Evolutionary conservation across 305 asterid genomes (phyloP), one percentile per base, ranked within the genome.

Genomic region (Fraxinus xanthoxyloides): DNA sequence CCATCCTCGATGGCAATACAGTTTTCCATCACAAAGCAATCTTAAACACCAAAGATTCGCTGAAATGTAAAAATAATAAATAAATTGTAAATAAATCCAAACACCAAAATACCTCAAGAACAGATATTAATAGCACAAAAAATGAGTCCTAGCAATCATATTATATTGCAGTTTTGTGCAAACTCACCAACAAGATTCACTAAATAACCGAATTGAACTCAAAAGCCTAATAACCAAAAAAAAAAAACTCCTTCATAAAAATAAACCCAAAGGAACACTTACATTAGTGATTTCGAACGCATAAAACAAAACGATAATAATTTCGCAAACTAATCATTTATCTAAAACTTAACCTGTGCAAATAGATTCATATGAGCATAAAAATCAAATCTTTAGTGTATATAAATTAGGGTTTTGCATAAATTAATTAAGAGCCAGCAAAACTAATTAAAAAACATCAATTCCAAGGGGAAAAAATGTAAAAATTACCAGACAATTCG

Each of bases 21-120:
- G 80, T 89, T 92, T 88, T 93, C 99, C 97, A 95, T 95, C 89
- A 81, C 84, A 82, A 84, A 69, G 78, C 23, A 86, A 69, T 77
- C 87, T 79, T 85, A 83, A 69, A 85, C 79, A 72, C 82, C 89
- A 91, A 85, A 79, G 79, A 81, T 84, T 78, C 88, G 83, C 89
- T 31, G 78, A 21, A 73, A 81, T 56, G 30, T 77, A 81, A 15
- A 48, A 69, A 34, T 12, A 82, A 78, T 30, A 12, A 63, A 63
- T 7, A 10, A 63, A 63, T 24, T 1, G 26, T 23, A 7, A 63
- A 9, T 63, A 63, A 63, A 63, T 23, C 7, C 24, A 63, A 63
- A 63, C 17, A 23, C 15, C 70, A 63, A 24, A 63, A 24, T 3
- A 24, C 5, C 72, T 28, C 73, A 65, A 28, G 13, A 65, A 65